Conservation (phyloP, 331 rosid genomes). For the Rhamnella rubrinervis region DNA sequence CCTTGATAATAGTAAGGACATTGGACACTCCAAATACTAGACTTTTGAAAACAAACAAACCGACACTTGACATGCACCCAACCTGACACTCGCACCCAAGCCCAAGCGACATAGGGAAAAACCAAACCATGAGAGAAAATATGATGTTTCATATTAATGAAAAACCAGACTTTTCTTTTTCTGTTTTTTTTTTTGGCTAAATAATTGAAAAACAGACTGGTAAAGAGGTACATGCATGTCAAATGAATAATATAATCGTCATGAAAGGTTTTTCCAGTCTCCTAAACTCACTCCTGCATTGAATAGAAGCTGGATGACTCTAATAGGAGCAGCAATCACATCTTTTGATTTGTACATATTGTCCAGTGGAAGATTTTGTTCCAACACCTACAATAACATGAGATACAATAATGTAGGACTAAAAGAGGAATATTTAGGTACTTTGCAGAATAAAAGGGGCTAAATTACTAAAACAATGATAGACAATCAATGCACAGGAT, state of each 20-base stretch:
- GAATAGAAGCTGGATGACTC: slow-evolving; percentile 84
- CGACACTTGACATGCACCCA: too few species aligned
- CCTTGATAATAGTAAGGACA: too few species aligned
- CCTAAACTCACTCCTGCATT: slow-evolving; percentile 26
- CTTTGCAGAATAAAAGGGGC: neutral
- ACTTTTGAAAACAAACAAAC: too few species aligned
- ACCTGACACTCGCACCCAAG: too few species aligned
- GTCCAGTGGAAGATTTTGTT: slow-evolving; percentile 94
- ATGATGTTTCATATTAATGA: too few species aligned
- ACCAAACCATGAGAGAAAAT: too few species aligned
- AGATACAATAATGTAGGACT: neutral
- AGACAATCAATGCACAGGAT: slow-evolving; percentile 20
- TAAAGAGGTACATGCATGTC: neutral
- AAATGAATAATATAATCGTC: neutral
- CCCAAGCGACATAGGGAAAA: too few species aligned
- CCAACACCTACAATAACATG: slow-evolving; percentile 60
- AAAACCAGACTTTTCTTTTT: too few species aligned
- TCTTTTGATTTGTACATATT: slow-evolving; percentile 72
- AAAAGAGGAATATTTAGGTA: neutral
- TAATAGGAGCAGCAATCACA: slow-evolving; percentile 83
- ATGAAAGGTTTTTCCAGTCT: neutral
- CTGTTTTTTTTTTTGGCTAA: neutral
- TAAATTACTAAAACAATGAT: slow-evolving; percentile 5
- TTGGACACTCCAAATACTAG: too few species aligned
- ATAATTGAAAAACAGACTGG: neutral